These are phyloP conservation scores for Pisolithus thermaeus DNA, from an alignment of 1,284 basidiomycete genomes.

Conservation along the genomic window DNA sequence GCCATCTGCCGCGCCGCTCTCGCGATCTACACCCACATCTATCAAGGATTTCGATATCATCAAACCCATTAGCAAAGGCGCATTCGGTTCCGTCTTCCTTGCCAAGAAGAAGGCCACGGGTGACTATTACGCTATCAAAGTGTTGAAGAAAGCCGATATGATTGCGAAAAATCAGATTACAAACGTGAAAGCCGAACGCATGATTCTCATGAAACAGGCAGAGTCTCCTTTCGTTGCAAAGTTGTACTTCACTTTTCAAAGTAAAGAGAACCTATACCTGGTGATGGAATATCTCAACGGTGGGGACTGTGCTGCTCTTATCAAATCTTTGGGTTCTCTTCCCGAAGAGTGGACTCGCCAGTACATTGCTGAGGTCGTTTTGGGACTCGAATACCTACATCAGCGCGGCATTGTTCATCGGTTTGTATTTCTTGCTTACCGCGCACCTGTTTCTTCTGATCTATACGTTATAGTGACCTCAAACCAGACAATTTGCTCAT, in stretches of 20 bases:
- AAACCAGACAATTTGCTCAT: constrained; percentile 98
- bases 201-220: constrained; percentile 99
- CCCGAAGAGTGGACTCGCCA: constrained; percentile 97
- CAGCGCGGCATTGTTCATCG: constrained; percentile 94
- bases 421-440: constrained; percentile 42
- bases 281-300: constrained; percentile 99
- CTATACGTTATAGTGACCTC: constrained; percentile 64
- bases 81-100: constrained; percentile 97
- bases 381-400: constrained; percentile 95
- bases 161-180: constrained; percentile 99
- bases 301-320: constrained; percentile 93
- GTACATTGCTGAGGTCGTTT: constrained; percentile 93
- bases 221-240: constrained; percentile 99
- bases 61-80: constrained; percentile 99
- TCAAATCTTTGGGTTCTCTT: constrained; percentile 91
- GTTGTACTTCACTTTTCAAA: constrained; percentile 99
- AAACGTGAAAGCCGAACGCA: constrained; percentile 98
- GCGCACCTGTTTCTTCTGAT: constrained; percentile 3
- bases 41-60: constrained; percentile 99
- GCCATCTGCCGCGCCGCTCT: constrained; percentile 69
- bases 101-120: constrained; percentile 98
- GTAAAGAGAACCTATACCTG: constrained; percentile 96
- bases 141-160: constrained; percentile 99
- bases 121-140: constrained; percentile 99
- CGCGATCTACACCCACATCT: constrained; percentile 81